Percentiles rank a stretch among this genome's conserved stretches.
Evolutionary conservation across 352 stramenopile genomes (phyloP).

Genomic region (Globisporangium parvum): DNA sequence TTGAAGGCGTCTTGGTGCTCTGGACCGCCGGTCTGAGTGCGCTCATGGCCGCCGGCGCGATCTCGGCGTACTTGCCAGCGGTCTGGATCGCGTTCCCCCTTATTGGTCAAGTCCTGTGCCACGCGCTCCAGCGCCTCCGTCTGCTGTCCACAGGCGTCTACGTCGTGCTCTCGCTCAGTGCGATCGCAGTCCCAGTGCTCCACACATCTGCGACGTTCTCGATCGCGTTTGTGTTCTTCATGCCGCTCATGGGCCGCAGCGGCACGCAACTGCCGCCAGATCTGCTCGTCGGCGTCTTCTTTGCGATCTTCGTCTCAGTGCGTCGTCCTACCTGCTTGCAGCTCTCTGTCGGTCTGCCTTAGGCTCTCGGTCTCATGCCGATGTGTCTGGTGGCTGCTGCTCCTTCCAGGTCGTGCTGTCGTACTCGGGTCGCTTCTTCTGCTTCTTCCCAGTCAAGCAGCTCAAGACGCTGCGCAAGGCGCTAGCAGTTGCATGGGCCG

Average conservation of each 20-base stretch:
- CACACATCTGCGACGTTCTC: conserved; percentile 51
- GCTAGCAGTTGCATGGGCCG: conserved; percentile 30
- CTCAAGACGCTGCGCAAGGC: conserved; percentile 32
- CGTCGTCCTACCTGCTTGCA: conserved; percentile 4
- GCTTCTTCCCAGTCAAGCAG: conserved; percentile 46
- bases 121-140: conserved; percentile 26
- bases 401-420: conserved; percentile 33
- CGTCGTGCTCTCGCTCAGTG: conserved; percentile 39
- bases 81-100: conserved; percentile 64
- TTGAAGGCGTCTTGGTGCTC: conserved; percentile 45
- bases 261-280: conserved; percentile 52
- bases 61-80: conserved; percentile 58
- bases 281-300: conserved; percentile 39
- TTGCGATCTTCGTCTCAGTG: conserved; percentile 47
- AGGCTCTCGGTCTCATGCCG: background rate
- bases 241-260: conserved; percentile 61
- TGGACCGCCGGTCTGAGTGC: conserved; percentile 33
- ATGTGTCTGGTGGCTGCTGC: background rate
- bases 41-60: conserved; percentile 31
- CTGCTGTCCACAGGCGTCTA: conserved; percentile 38
- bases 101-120: conserved; percentile 36
- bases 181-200: conserved; percentile 49
- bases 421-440: conserved; percentile 65
- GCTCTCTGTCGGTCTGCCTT: background rate
- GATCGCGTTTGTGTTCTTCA: conserved; percentile 66